phyloP scores from a whole-genome alignment of 768 basidiomycete species.

The Russula sp. region DNA sequence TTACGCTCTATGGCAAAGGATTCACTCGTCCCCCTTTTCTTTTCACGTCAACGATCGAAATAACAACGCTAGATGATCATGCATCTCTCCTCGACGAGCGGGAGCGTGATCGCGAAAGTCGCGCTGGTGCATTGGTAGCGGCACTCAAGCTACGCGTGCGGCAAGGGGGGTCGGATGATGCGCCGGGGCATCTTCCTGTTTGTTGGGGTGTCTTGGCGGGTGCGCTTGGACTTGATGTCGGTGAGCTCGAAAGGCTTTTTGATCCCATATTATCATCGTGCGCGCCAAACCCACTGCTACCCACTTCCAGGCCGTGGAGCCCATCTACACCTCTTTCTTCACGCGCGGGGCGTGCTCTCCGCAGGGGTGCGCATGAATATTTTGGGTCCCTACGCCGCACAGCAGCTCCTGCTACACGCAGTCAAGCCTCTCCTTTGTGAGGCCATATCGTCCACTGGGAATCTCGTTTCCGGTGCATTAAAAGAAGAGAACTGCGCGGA shows the following conservation, averaged over 20 bases:
- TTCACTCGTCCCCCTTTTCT: constrained; percentile 56
- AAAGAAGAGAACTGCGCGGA: constrained; percentile 38
- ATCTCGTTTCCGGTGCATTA: constrained; percentile 25
- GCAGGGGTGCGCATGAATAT: constrained; percentile 90
- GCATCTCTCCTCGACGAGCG: constrained; percentile 19
- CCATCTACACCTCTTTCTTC: constrained; percentile 89
- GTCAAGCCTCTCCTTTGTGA: constrained; percentile 63
- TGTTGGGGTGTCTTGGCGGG: constrained; percentile 89
- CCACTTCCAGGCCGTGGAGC: constrained; percentile 63
- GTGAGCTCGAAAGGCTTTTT: constrained; percentile 41
- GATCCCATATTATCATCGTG: background rate
- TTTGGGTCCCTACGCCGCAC: constrained; percentile 89
- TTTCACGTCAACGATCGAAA: constrained; percentile 26
- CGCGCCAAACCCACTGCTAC: background rate
- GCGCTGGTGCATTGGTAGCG: constrained; percentile 50
- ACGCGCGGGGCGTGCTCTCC: constrained; percentile 84
- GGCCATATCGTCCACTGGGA: constrained; percentile 39
- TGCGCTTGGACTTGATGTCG: constrained; percentile 66
- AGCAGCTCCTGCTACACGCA: constrained; percentile 78
- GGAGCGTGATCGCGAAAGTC: constrained; percentile 29
- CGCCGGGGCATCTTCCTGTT: constrained; percentile 77
- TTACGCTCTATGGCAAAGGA: constrained; percentile 83
- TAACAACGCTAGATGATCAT: constrained; percentile 16
- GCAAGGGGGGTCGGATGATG: constrained; percentile 49
- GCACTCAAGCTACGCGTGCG: constrained; percentile 67